These are phyloP conservation scores for Sporothrix mexicana DNA, from an alignment of 2,329 filamentous ascomycete genomes.

Conservation along the genomic window DNA sequence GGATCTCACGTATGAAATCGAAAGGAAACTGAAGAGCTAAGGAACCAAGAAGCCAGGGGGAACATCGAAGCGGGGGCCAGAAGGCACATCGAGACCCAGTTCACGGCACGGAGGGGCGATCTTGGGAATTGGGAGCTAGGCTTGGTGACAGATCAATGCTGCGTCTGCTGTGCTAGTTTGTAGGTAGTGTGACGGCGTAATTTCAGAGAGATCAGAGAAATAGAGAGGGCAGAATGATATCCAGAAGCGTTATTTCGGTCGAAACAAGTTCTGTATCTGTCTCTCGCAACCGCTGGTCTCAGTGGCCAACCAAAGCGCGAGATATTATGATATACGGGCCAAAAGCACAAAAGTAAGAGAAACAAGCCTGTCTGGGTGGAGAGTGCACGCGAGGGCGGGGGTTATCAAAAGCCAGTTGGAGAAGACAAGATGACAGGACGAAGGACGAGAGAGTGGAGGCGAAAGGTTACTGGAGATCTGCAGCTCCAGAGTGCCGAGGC, in stretches of 20 bases:
- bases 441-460: neutral
- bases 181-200: neutral
- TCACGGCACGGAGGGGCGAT: neutral
- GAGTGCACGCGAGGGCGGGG: conserved; percentile 1
- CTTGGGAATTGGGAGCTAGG: neutral
- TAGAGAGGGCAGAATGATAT: no score
- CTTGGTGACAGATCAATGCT: conserved; percentile 1
- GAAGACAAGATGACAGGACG: neutral
- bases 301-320: neutral
- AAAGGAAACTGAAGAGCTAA: neutral
- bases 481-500: conserved; percentile 12
- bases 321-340: conserved; percentile 17
- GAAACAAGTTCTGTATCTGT: neutral
- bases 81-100: neutral
- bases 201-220: no score
- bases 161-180: neutral
- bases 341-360: neutral
- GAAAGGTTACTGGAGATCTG: neutral
- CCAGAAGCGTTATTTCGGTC: neutral
- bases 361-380: conserved; percentile 25
- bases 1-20: conserved; percentile 22
- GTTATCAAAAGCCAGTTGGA: neutral
- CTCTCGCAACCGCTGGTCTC: neutral
- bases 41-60: neutral
- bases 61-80: neutral